phyloP scores from a whole-genome alignment of 768 basidiomycete genomes.

The Cyathus striatus region DNA sequence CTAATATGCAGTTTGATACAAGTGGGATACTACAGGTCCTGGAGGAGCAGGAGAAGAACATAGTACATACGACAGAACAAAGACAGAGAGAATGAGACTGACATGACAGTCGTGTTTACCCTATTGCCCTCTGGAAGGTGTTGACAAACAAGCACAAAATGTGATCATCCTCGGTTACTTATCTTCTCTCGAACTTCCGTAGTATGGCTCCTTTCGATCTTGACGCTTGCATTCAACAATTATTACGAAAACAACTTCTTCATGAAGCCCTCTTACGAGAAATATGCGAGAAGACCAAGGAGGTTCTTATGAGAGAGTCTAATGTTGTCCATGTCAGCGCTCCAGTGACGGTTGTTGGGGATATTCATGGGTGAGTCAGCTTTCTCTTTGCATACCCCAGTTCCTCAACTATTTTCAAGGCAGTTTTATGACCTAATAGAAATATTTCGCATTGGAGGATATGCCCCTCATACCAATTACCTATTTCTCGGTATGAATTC shows the following conservation, averaged over 20 bases:
- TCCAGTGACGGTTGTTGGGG: constrained; percentile 97
- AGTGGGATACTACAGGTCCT: too few species aligned
- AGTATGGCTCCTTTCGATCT: constrained; percentile 81
- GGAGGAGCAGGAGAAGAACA: too few species aligned
- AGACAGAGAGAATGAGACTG: too few species aligned
- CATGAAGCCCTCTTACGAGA: constrained; percentile 93
- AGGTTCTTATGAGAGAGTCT: constrained; percentile 97
- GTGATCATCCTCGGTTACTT: too few species aligned
- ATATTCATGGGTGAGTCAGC: constrained; percentile 91
- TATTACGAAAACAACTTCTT: constrained; percentile 87
- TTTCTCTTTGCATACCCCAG: constrained; percentile 7
- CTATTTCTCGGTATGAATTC: constrained; percentile 85
- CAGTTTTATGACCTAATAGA: constrained; percentile 99
- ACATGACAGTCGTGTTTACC: too few species aligned
- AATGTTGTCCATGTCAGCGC: constrained; percentile 97
- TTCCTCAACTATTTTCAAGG: constrained; percentile 50
- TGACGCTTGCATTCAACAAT: constrained; percentile 91
- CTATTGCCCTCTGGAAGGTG: constrained; percentile 8
- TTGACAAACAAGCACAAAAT: constrained; percentile 32
- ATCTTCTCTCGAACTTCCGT: constrained; percentile 5
- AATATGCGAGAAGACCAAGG: constrained; percentile 99
- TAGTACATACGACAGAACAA: too few species aligned
- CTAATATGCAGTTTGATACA: too few species aligned
- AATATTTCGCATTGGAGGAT: constrained; percentile 98
- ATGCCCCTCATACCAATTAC: constrained; percentile 95